These are phyloP conservation scores for Beta corolliflora DNA, from an alignment of 179 eudicot genomes.

Conservation along the genomic window DNA sequence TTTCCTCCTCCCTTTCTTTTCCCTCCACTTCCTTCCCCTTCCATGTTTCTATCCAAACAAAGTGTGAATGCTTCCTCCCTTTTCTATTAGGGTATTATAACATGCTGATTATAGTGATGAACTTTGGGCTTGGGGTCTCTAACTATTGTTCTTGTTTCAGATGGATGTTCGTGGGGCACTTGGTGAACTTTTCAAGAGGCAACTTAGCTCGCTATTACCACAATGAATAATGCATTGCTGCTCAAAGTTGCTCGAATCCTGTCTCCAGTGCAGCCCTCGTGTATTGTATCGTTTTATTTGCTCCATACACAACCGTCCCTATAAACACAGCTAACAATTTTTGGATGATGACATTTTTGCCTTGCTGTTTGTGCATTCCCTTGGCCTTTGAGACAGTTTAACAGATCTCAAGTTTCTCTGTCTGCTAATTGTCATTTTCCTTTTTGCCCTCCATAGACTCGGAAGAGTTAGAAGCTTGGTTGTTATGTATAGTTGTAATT, in stretches of 20 bases:
- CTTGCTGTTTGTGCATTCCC: slow-evolving; percentile 5
- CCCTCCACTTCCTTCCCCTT: too few relatives aligned
- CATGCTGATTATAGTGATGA: neutral
- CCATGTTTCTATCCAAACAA: too few relatives aligned
- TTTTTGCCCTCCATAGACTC: neutral
- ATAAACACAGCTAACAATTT: neutral
- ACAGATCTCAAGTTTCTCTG: neutral
- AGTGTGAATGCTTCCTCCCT: too few relatives aligned
- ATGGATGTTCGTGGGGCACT: slow-evolving; percentile 95
- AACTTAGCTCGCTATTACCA: slow-evolving; percentile 61
- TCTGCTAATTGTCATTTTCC: neutral
- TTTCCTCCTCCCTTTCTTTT: too few relatives aligned
- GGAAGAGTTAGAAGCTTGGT: slow-evolving; percentile 5
- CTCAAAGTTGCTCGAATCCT: neutral
- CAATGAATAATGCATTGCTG: slow-evolving; percentile 12
- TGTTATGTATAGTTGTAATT: slow-evolving; percentile 16
- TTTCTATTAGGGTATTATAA: neutral
- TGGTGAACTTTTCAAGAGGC: slow-evolving; percentile 79
- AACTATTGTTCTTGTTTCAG: slow-evolving; percentile 36
- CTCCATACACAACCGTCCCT: slow-evolving; percentile 6
- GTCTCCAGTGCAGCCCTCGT: neutral
- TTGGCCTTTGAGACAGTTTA: slow-evolving; percentile 5
- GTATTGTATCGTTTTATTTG: neutral
- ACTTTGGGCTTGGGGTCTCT: neutral
- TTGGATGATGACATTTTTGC: slow-evolving; percentile 22